These are phyloP conservation scores for Pseudopyricularia cyperi DNA, from an alignment of 2,329 filamentous ascomycete species.

Conservation along the genomic window DNA sequence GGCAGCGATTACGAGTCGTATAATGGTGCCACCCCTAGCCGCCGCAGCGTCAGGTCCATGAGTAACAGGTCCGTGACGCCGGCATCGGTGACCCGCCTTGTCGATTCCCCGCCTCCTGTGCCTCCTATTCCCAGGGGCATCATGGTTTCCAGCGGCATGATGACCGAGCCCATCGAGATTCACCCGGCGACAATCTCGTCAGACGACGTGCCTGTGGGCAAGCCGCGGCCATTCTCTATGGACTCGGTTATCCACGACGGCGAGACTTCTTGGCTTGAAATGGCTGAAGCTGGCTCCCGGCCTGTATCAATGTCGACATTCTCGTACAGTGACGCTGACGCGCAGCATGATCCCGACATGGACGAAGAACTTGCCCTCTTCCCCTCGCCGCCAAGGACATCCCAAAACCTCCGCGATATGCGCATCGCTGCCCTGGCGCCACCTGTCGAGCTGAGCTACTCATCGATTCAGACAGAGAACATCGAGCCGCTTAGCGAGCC, in stretches of 20 bases:
- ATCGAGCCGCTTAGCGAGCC: slow-evolving; percentile 28
- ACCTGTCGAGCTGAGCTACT: slow-evolving; percentile 26
- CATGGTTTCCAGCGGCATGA: slow-evolving; percentile 48
- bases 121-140: slow-evolving; percentile 36
- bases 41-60: slow-evolving; percentile 28
- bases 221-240: slow-evolving; percentile 25
- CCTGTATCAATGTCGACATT: slow-evolving; percentile 31
- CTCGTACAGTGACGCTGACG: slow-evolving; percentile 39
- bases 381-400: slow-evolving; percentile 36
- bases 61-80: slow-evolving; percentile 34
- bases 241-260: slow-evolving; percentile 23
- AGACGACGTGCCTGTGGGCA: slow-evolving; percentile 9
- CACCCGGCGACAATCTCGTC: slow-evolving; percentile 6
- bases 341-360: slow-evolving; percentile 36
- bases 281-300: slow-evolving; percentile 15
- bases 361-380: slow-evolving; percentile 39
- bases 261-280: slow-evolving; percentile 12
- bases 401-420: slow-evolving; percentile 12
- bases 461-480: slow-evolving; percentile 27
- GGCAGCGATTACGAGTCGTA: slow-evolving; percentile 61
- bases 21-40: slow-evolving; percentile 38
- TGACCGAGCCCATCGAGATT: slow-evolving; percentile 44
- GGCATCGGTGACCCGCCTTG: slow-evolving; percentile 27
- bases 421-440: slow-evolving; percentile 15
- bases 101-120: slow-evolving; percentile 29